These are phyloP conservation scores for Bimuria novae-zelandiae DNA, from an alignment of 2,329 filamentous ascomycete genomes.

Conservation along the genomic window DNA sequence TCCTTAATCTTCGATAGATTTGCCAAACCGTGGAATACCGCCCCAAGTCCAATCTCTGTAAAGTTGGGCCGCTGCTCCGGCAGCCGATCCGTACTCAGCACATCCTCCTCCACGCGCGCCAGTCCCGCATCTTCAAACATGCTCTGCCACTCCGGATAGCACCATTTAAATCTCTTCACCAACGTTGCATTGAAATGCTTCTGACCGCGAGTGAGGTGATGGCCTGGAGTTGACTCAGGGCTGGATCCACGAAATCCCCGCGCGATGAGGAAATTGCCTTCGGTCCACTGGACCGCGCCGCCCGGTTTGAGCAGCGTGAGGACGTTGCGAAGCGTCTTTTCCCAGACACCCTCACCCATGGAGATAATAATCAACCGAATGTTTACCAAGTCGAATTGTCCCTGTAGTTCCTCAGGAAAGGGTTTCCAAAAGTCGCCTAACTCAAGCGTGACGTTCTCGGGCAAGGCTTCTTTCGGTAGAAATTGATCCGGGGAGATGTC, in stretches of 20 bases:
- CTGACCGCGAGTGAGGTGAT: conserved; percentile 26
- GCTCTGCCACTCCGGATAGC: conserved; percentile 24
- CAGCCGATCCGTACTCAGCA: conserved; percentile 32
- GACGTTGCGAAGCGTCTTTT: conserved; percentile 26
- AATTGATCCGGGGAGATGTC: conserved; percentile 36
- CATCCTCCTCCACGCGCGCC: conserved; percentile 26
- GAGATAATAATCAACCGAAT: conserved; percentile 36
- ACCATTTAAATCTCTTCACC: conserved; percentile 28
- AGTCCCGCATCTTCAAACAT: conserved; percentile 27
- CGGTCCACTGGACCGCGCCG: conserved; percentile 36
- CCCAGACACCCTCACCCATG: conserved; percentile 32
- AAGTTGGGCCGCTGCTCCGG: conserved; percentile 29
- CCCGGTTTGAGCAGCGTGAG: conserved; percentile 35
- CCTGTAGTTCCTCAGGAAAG: conserved; percentile 28
- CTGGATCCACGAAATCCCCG: conserved; percentile 25
- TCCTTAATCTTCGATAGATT: conserved; percentile 27
- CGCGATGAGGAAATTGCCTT: conserved; percentile 32
- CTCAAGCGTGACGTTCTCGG: conserved; percentile 27
- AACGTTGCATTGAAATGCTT: conserved; percentile 27
- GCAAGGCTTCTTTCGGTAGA: conserved; percentile 19
- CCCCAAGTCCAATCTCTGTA: conserved; percentile 34
- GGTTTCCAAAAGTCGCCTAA: conserved; percentile 35
- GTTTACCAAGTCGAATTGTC: conserved; percentile 37
- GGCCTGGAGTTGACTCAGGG: conserved; percentile 17
- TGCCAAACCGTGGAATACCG: conserved; percentile 30